Conservation (phyloP, 179 eudicot genomes). For the Carnegiea gigantea region DNA sequence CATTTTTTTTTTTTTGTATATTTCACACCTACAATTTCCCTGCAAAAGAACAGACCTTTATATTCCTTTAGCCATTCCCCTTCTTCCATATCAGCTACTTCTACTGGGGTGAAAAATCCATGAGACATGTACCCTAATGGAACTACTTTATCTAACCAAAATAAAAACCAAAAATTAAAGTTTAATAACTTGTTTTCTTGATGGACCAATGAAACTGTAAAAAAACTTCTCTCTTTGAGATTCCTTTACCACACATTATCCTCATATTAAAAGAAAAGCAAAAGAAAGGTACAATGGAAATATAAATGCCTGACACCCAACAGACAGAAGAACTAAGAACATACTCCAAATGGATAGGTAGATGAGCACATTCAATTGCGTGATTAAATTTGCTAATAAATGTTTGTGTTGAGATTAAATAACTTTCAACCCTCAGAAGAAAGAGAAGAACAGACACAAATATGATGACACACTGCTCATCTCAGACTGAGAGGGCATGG, state of each 20-base stretch:
- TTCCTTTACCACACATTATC: neutral
- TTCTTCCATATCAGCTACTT: too few relatives aligned
- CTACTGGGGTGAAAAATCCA: too few relatives aligned
- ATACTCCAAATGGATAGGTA: conserved; percentile 17
- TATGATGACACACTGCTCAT: neutral
- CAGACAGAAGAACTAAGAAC: conserved; percentile 9
- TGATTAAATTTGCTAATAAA: conserved; percentile 1
- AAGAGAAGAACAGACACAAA: neutral
- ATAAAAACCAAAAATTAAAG: too few relatives aligned
- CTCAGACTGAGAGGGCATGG: neutral
- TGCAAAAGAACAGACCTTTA: too few relatives aligned
- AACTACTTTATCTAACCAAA: too few relatives aligned
- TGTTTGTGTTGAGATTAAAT: neutral
- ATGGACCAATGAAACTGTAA: too few relatives aligned
- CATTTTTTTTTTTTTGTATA: too few relatives aligned
- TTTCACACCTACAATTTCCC: too few relatives aligned
- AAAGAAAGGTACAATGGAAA: neutral
- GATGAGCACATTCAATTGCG: conserved; percentile 9
- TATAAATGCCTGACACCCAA: conserved; percentile 1
- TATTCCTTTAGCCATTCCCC: too few relatives aligned
- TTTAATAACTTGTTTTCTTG: too few relatives aligned
- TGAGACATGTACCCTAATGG: too few relatives aligned
- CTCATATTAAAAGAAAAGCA: neutral
- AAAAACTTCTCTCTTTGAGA: neutral
- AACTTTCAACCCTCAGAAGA: neutral